Percentiles rank a stretch among this genome's conserved stretches.
phyloP scores from a whole-genome alignment of 164 flowering plant genomes.

The Saururus chinensis region DNA sequence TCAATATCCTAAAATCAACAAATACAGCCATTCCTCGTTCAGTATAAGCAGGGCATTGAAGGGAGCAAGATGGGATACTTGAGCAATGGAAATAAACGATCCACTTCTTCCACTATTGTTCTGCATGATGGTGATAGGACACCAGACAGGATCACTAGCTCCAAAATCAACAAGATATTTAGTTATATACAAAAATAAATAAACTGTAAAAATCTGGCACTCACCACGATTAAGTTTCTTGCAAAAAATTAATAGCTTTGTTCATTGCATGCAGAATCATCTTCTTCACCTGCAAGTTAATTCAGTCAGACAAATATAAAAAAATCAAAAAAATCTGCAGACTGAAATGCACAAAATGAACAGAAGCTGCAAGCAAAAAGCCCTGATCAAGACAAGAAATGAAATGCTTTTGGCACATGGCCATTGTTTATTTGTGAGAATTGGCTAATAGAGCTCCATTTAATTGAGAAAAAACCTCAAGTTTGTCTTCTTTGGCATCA shows the following conservation, averaged over 20 bases:
- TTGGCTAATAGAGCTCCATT: neutral
- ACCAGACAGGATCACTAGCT: too few species aligned
- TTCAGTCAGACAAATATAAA: neutral
- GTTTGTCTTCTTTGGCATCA: conserved; percentile 18
- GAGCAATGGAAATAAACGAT: too few species aligned
- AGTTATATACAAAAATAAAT: neutral
- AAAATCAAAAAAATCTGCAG: neutral
- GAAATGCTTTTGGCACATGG: neutral
- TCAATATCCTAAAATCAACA: too few species aligned
- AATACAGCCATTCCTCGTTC: too few species aligned
- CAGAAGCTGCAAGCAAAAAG: neutral
- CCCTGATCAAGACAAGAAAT: neutral
- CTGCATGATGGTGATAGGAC: too few species aligned
- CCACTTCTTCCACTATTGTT: too few species aligned
- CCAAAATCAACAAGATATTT: too few species aligned
- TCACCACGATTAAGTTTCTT: neutral
- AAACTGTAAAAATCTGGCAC: neutral
- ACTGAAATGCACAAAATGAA: neutral
- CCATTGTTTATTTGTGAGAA: too few species aligned
- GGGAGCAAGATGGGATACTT: too few species aligned
- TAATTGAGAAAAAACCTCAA: conserved; percentile 8
- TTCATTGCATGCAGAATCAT: neutral
- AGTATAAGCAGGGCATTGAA: too few species aligned
- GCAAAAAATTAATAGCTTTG: neutral
- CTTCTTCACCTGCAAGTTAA: neutral